A percentile compares a stretch with the other conserved stretches of the same genome.
These are phyloP conservation scores for Hanseniaspora gamundiae DNA, from an alignment of 1,139 yeast genomes.

Conservation along the genomic window DNA sequence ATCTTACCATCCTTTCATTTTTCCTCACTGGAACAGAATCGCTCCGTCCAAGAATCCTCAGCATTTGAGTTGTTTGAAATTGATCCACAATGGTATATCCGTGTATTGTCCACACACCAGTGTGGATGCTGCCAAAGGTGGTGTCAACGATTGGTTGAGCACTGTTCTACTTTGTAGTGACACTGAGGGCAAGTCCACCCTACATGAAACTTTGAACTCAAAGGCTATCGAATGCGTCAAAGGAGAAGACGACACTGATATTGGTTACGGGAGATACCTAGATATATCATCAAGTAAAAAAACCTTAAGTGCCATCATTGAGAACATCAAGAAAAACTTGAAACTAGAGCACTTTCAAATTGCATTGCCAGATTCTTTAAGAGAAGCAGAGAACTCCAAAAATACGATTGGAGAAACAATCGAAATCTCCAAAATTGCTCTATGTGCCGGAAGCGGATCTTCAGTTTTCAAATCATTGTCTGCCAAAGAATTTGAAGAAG, in stretches of 20 bases:
- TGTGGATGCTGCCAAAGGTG: conserved; percentile 81
- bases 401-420: conserved; percentile 3
- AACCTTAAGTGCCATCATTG: conserved; percentile 35
- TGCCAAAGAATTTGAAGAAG: conserved; percentile 22
- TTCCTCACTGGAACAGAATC: conserved; percentile 75
- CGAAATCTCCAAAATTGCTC: conserved; percentile 47
- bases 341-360: conserved; percentile 51
- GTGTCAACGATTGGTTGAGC: conserved; percentile 87
- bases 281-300: conserved; percentile 32
- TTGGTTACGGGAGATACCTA: conserved; percentile 80
- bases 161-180: conserved; percentile 39
- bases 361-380: conserved; percentile 33
- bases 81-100: conserved; percentile 65
- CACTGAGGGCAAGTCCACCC: conserved; percentile 3
- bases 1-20: conserved; percentile 93
- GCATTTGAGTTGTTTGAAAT: conserved; percentile 58
- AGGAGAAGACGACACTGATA: conserved; percentile 28
- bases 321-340: conserved; percentile 42
- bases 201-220: conserved; percentile 9
- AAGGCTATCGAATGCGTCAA: conserved; percentile 27
- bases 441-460: conserved; percentile 95
- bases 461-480: conserved; percentile 32
- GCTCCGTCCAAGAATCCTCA: conserved; percentile 54
- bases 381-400: conserved; percentile 15
- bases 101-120: conserved; percentile 97